A percentile compares a stretch with the other conserved stretches of the same genome.
These are phyloP conservation scores for Clonostachys rhizophaga DNA, from an alignment of 2,329 filamentous ascomycete genomes.

Conservation along the genomic window DNA sequence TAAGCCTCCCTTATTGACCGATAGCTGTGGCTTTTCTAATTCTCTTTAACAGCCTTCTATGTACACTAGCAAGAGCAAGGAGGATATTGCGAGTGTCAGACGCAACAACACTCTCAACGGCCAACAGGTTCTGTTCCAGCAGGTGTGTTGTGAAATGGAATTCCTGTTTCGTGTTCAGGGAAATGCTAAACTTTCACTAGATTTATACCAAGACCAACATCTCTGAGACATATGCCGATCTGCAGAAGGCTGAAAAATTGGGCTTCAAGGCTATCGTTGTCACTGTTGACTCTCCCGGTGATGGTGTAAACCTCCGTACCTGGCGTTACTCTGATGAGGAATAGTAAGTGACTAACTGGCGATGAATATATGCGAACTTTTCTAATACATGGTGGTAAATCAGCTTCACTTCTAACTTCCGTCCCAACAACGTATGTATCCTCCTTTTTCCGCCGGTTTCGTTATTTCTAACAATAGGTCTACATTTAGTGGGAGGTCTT, in stretches of 20 bases:
- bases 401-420: no score
- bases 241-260: conserved; percentile 20
- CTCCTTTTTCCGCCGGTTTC: conserved; percentile 19
- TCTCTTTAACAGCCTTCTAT: conserved; percentile 18
- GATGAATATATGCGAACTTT: no score
- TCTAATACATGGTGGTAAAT: no score
- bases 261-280: conserved; percentile 29
- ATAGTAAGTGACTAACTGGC: no score
- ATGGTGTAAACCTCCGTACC: conserved; percentile 33
- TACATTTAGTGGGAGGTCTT: no score
- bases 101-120: conserved; percentile 14
- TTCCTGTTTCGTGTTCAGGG: conserved; percentile 15
- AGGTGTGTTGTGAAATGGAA: conserved; percentile 24
- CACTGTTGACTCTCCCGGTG: conserved; percentile 31
- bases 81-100: conserved; percentile 29
- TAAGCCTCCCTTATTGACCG: conserved; percentile 4
- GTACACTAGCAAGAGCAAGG: conserved; percentile 23
- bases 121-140: conserved; percentile 30
- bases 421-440: no score
- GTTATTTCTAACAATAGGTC: conserved; percentile 9
- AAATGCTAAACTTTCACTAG: conserved; percentile 3
- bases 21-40: no score
- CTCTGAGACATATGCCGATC: conserved; percentile 20
- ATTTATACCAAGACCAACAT: conserved; percentile 20
- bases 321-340: conserved; percentile 24